Base-by-base conservation (phyloP, 352 stramenopile species). In the Globisporangium orthogonon region DNA sequence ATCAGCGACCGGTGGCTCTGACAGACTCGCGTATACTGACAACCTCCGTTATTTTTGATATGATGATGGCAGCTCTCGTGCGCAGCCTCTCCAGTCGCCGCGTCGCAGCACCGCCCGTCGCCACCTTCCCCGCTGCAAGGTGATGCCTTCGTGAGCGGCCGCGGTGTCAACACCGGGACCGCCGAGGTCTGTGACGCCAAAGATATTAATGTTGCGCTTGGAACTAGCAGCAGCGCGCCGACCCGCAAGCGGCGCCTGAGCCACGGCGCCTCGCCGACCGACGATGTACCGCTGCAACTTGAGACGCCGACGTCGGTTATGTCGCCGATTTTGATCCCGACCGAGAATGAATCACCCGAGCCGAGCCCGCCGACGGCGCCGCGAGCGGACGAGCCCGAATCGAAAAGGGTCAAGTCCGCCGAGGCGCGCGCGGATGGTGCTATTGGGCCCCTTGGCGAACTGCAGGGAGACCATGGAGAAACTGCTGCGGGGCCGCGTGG, bases 181-280 rank as follows among this genome's bases (percentile, higher is more conserved):
- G 43, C 17, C 43, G 7, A 52, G 50, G 66, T 65, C 52, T 67
- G 58, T 46, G 63, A 39, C 71, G 71, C 67, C 64, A 62, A 70
- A 76, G 70, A 69, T 87, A 86, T 89, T 89, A 89, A 89, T 86
- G 50, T 87, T 86, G 48, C 79, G 69, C 67, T 71, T 78, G 65
- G 69, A 77, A 67, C 73, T 69, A 77, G 43, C 37, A 43, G 66
- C 71, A 87, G 77, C 68, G 74, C 65, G 43, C 66, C 74, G 51
- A 77, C 70, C 51, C 78, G 79, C 52, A 89, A 91, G 63, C 66
- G 80, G 70, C 78, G 81, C 69, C 63, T 71, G 52, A 73, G 69
- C 54, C 56, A 76, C 56, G 11, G 11, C 37, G 35, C 6, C 33
- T 37, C 33, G 23, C 23, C 23, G 7, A n/a, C 17, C 17, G 50